phyloP scores from a whole-genome alignment of 192 early-diverging fungal genomes.

The Coemansia sp. region DNA sequence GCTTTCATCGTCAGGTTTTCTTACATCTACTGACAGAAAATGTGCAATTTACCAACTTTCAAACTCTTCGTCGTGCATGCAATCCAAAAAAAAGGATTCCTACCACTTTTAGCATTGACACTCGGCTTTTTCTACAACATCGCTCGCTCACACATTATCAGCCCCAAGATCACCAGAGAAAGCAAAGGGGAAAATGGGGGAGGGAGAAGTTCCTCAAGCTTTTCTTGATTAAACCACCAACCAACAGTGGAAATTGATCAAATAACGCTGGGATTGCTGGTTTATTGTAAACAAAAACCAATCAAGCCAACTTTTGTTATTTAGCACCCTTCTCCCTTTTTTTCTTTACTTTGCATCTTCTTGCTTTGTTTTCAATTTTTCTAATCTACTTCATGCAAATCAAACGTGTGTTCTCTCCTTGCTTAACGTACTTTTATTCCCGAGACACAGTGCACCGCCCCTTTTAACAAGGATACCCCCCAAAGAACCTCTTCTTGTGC shows the following conservation, averaged over 20 bases:
- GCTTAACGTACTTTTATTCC: neutral
- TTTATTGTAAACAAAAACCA: conserved; percentile 2
- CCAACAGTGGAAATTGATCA: no score
- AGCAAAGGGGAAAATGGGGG: neutral
- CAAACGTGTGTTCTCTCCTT: neutral
- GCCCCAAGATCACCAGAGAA: neutral
- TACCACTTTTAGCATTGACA: no score
- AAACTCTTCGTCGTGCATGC: neutral
- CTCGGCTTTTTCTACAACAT: no score
- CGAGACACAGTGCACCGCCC: no score
- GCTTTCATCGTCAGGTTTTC: neutral
- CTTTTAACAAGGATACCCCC: no score
- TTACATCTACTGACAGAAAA: no score
- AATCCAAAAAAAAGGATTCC: neutral
- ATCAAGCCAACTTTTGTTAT: neutral
- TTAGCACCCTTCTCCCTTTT: neutral
- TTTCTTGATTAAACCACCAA: no score
- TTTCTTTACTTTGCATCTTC: neutral
- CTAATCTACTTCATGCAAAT: neutral
- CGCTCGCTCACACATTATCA: neutral
- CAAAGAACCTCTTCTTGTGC: neutral
- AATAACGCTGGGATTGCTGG: no score
- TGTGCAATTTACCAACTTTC: no score
- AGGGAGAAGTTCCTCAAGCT: no score
- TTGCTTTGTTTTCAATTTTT: neutral